phyloP scores from a whole-genome alignment of 495 filamentous ascomycete species.

The Penicillium subrubescens region DNA sequence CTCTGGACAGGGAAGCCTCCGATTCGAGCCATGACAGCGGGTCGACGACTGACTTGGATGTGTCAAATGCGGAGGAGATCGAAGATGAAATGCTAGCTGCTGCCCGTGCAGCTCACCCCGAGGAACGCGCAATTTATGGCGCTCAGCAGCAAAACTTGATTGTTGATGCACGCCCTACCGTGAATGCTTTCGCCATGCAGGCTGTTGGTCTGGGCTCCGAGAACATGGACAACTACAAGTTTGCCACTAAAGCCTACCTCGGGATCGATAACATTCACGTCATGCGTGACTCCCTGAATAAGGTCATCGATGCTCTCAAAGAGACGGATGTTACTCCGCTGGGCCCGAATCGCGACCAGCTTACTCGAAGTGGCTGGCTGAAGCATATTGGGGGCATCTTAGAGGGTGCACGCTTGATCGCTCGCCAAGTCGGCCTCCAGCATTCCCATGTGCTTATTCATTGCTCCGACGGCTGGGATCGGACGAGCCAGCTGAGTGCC shows the following conservation, averaged over 20 bases:
- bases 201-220: constrained; percentile 91
- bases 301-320: constrained; percentile 87
- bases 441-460: constrained; percentile 96
- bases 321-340: constrained; percentile 87
- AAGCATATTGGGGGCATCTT: constrained; percentile 86
- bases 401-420: constrained; percentile 81
- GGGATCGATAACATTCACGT: constrained; percentile 99
- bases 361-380: constrained; percentile 85
- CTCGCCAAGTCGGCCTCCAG: constrained; percentile 83
- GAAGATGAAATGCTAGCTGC: constrained; percentile 72
- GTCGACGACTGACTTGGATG: constrained; percentile 41
- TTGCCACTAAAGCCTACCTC: constrained; percentile 89
- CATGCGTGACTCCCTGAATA: constrained; percentile 90
- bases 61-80: constrained; percentile 62
- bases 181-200: constrained; percentile 97
- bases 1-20: constrained; percentile 56
- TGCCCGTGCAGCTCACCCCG: constrained; percentile 40
- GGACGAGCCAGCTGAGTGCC: constrained; percentile 94
- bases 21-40: constrained; percentile 59
- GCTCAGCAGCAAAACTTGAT: constrained; percentile 95
- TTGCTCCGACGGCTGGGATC: constrained; percentile 98
- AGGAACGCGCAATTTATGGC: constrained; percentile 71
- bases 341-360: constrained; percentile 78
- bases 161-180: constrained; percentile 91
- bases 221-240: constrained; percentile 97